Evolutionary conservation across 1,284 basidiomycete genomes (phyloP).

Genomic region (Exobasidium rhododendri): DNA sequence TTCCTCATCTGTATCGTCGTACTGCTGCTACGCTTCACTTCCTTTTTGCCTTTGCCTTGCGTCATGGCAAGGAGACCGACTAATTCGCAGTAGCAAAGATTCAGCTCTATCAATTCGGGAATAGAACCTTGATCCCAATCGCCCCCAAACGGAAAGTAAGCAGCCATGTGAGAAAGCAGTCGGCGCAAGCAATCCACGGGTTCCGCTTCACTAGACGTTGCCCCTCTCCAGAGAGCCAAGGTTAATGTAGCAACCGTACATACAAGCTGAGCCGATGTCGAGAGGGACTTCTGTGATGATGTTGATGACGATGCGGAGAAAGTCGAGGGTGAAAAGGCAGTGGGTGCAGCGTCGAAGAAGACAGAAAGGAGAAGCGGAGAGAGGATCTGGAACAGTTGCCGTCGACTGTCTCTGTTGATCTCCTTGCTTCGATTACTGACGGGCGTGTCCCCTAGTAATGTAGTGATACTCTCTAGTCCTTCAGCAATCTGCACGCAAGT

Average conservation of each 20-base stretch:
- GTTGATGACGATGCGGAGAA: neutral
- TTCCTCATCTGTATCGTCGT: neutral
- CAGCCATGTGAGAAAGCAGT: neutral
- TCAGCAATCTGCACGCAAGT: neutral
- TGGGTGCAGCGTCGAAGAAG: slow-evolving; percentile 7
- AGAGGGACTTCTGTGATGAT: neutral
- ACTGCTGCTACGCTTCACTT: neutral
- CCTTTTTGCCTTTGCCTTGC: neutral
- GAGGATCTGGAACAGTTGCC: neutral
- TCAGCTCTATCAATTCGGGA: neutral
- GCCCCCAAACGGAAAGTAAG: slow-evolving; percentile 6
- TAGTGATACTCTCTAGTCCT: neutral
- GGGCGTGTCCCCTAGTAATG: neutral
- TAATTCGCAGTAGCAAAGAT: slow-evolving; percentile 7
- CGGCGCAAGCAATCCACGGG: neutral
- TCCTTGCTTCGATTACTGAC: neutral
- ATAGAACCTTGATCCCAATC: neutral
- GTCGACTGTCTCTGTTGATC: neutral
- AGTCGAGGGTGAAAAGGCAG: slow-evolving; percentile 1
- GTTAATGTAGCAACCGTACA: neutral
- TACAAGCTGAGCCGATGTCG: neutral
- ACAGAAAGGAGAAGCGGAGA: neutral
- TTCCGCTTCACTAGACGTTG: neutral
- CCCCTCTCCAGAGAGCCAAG: neutral
- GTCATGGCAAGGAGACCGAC: neutral